Percentiles rank a stretch among this genome's conserved stretches.
phyloP scores from a whole-genome alignment of 2,329 filamentous ascomycete species.

The Pyricularia sp. region DNA sequence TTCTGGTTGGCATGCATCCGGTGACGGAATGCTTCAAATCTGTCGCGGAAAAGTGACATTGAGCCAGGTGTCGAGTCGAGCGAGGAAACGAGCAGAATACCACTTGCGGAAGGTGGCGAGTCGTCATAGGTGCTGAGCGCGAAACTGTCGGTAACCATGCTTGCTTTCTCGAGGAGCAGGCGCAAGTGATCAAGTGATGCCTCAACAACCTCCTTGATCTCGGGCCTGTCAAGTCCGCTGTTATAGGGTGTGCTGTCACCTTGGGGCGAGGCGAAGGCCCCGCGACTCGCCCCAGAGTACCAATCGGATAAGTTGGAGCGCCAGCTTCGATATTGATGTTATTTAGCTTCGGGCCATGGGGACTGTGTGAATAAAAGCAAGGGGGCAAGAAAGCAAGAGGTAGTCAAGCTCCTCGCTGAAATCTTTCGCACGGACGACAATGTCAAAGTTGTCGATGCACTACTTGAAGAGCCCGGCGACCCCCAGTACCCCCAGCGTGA shows the following conservation, averaged over 20 bases:
- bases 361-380: neutral
- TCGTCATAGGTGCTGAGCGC: neutral
- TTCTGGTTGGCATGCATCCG: constrained; percentile 12
- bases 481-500: constrained; percentile 12
- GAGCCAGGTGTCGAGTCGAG: too few relatives aligned
- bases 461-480: constrained; percentile 15
- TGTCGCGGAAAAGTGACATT: constrained; percentile 9
- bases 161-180: constrained; percentile 6
- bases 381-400: neutral
- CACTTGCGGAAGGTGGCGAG: too few relatives aligned
- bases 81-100: too few relatives aligned
- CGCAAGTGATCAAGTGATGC: neutral
- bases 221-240: constrained; percentile 1
- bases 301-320: constrained; percentile 8
- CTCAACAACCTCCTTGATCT: constrained; percentile 4
- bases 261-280: constrained; percentile 4
- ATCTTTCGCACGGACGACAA: constrained; percentile 12
- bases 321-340: constrained; percentile 3
- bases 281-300: constrained; percentile 11
- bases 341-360: neutral
- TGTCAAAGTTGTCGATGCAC: constrained; percentile 17
- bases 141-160: constrained; percentile 7
- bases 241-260: neutral
- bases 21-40: constrained; percentile 13
- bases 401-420: constrained; percentile 16